phyloP scores from a whole-genome alignment of 2,329 filamentous ascomycete genomes.

The Fusarium napiforme region DNA sequence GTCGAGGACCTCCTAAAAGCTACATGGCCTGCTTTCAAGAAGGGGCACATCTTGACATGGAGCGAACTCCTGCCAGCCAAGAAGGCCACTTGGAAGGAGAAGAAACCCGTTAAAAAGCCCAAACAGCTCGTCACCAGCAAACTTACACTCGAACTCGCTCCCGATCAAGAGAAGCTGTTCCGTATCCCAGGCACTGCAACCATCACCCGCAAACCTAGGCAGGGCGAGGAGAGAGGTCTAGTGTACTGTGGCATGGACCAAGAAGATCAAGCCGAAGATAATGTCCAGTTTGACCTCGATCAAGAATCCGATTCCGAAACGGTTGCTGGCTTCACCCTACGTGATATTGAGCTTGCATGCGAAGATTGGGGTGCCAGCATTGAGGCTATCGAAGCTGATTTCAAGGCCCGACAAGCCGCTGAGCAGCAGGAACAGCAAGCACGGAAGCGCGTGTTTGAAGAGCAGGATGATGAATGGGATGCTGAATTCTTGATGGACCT shows the following conservation, averaged over 20 bases:
- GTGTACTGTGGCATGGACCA: slow-evolving; percentile 58
- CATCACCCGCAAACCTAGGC: slow-evolving; percentile 64
- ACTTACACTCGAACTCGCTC: slow-evolving; percentile 84
- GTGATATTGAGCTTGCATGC: slow-evolving; percentile 86
- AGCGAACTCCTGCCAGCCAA: slow-evolving; percentile 85
- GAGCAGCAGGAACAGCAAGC: slow-evolving; percentile 48
- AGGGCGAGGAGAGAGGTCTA: slow-evolving; percentile 64
- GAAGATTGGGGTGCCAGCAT: slow-evolving; percentile 83
- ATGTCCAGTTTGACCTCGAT: slow-evolving; percentile 59
- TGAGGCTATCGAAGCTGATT: slow-evolving; percentile 56
- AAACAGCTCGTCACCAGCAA: slow-evolving; percentile 89
- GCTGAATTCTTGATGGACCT: slow-evolving; percentile 66
- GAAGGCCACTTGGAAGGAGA: slow-evolving; percentile 80
- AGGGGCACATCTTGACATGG: slow-evolving; percentile 79
- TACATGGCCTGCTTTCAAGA: slow-evolving; percentile 83
- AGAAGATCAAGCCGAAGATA: slow-evolving; percentile 48
- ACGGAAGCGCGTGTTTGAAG: slow-evolving; percentile 48
- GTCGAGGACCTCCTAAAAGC: slow-evolving; percentile 80
- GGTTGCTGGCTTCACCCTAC: slow-evolving; percentile 78
- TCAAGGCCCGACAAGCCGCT: slow-evolving; percentile 47
- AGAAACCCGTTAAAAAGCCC: slow-evolving; percentile 81
- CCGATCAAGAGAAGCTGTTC: slow-evolving; percentile 88
- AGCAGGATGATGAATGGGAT: slow-evolving; percentile 71
- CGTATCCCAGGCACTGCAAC: slow-evolving; percentile 73
- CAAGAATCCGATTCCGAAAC: slow-evolving; percentile 69